Percentiles rank a stretch among this genome's conserved stretches.
phyloP scores from a whole-genome alignment of 1,284 basidiomycete genomes.

The Heterobasidion parviporum region DNA sequence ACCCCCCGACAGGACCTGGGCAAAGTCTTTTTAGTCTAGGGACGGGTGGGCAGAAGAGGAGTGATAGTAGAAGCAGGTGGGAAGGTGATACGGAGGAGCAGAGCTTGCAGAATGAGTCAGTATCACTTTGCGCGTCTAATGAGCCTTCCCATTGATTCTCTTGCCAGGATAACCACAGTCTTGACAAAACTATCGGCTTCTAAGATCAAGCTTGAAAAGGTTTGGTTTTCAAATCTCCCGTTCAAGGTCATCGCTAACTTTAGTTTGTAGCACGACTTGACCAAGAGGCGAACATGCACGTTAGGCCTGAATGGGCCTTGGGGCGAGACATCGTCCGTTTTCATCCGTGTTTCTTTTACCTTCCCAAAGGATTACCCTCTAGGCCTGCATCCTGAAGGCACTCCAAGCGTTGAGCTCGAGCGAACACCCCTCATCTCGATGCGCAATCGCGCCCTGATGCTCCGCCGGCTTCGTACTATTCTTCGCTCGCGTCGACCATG shows the following conservation, averaged over 20 bases:
- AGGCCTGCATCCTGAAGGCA: conserved; percentile 47
- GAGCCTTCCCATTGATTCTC: background rate
- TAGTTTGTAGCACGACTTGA: conserved; percentile 59
- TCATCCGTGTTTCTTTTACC: conserved; percentile 84
- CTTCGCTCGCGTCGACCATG: conserved; percentile 68
- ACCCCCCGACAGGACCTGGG: conserved; percentile 6
- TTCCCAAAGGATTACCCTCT: conserved; percentile 84
- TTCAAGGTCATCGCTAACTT: background rate
- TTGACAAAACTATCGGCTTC: conserved; percentile 60
- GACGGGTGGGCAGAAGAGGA: conserved; percentile 19
- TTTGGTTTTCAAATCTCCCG: conserved; percentile 19
- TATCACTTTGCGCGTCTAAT: conserved; percentile 7
- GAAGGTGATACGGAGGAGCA: conserved; percentile 40
- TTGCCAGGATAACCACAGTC: conserved; percentile 64
- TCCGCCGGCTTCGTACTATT: conserved; percentile 66
- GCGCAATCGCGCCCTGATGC: conserved; percentile 68
- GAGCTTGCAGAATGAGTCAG: conserved; percentile 74
- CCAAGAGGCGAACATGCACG: conserved; percentile 76
- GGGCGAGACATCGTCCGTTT: conserved; percentile 63
- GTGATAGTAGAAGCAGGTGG: conserved; percentile 32
- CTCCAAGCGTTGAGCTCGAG: conserved; percentile 77
- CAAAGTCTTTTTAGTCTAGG: background rate
- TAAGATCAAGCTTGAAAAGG: conserved; percentile 84
- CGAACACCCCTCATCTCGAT: conserved; percentile 74
- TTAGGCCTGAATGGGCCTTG: conserved; percentile 86